These are phyloP conservation scores for Hippophae gyantsensis DNA, from an alignment of 306 rosid species.

Conservation along the genomic window DNA sequence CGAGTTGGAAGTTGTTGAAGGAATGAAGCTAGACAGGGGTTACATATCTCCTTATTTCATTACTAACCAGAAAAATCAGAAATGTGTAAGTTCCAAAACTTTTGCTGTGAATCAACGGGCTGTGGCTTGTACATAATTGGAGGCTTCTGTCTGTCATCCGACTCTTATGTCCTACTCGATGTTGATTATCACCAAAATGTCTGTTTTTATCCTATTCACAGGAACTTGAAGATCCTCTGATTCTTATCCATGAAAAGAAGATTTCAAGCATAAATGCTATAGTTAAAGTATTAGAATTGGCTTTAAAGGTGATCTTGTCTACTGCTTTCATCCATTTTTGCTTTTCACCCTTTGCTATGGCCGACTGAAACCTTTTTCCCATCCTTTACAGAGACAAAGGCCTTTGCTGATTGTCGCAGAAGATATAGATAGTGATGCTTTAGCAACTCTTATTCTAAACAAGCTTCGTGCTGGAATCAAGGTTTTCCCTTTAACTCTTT, in stretches of 20 bases:
- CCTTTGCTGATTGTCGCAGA: conserved; percentile 74
- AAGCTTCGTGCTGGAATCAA: conserved; percentile 94
- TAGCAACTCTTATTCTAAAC: conserved; percentile 78
- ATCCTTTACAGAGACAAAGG: conserved; percentile 51
- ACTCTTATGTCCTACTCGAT: too few species aligned
- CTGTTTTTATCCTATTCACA: conserved; percentile 8
- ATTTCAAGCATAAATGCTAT: conserved; percentile 68
- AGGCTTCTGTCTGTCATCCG: too few species aligned
- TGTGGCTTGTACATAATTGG: not conserved
- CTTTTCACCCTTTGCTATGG: not conserved
- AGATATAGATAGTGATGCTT: conserved; percentile 92
- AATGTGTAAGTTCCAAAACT: conserved; percentile 58
- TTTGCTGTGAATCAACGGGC: not conserved
- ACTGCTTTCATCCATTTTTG: too few species aligned
- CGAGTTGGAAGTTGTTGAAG: conserved; percentile 95
- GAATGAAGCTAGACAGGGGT: conserved; percentile 97
- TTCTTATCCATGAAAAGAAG: conserved; percentile 90
- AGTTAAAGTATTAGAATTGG: conserved; percentile 82
- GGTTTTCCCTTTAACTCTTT: conserved; percentile 25
- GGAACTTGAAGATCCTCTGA: conserved; percentile 91
- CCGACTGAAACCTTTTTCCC: too few species aligned
- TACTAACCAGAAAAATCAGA: conserved; percentile 84
- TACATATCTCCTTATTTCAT: conserved; percentile 88
- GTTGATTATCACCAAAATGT: too few species aligned
- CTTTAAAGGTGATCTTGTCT: conserved; percentile 55